Evolutionary conservation across 495 filamentous ascomycete species (phyloP).

Genomic region (Penicillium steckii): DNA sequence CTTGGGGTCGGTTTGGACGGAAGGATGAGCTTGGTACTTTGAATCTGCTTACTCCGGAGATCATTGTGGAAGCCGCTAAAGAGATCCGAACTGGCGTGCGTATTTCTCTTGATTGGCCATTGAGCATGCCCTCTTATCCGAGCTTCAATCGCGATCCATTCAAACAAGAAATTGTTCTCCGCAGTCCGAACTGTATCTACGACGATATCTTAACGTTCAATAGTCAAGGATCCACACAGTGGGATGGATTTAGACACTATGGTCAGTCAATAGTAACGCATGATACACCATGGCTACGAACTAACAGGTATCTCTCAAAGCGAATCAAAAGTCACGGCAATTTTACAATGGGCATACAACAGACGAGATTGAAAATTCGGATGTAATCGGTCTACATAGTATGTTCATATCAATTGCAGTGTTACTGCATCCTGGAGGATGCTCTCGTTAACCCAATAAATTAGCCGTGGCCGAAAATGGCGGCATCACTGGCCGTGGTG

Average conservation of each 20-base stretch:
- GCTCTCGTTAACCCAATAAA: no score
- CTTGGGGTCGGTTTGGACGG: slow-evolving; percentile 52
- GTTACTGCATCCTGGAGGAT: background rate
- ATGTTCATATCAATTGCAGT: slow-evolving; percentile 1
- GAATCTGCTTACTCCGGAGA: slow-evolving; percentile 51
- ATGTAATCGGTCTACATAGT: slow-evolving; percentile 39
- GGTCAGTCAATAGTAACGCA: slow-evolving; percentile 16
- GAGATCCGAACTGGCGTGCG: slow-evolving; percentile 55
- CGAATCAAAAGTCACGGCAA: slow-evolving; percentile 44
- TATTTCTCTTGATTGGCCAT: slow-evolving; percentile 48
- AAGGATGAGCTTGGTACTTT: slow-evolving; percentile 51
- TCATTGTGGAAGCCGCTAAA: slow-evolving; percentile 43
- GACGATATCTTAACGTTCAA: slow-evolving; percentile 60
- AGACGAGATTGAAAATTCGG: slow-evolving; percentile 51
- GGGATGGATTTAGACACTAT: slow-evolving; percentile 54
- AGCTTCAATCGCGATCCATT: slow-evolving; percentile 36
- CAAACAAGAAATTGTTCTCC: slow-evolving; percentile 36
- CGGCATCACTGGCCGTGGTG: slow-evolving; percentile 48
- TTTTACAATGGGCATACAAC: slow-evolving; percentile 62
- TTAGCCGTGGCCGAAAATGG: slow-evolving; percentile 25
- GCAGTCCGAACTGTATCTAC: slow-evolving; percentile 40
- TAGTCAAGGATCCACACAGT: slow-evolving; percentile 39
- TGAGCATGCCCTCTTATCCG: slow-evolving; percentile 36
- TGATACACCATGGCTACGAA: background rate
- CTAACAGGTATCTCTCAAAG: slow-evolving; percentile 7